These are phyloP conservation scores for Cyberlindnera xylosilytica DNA, from an alignment of 805 yeast species.

Conservation along the genomic window DNA sequence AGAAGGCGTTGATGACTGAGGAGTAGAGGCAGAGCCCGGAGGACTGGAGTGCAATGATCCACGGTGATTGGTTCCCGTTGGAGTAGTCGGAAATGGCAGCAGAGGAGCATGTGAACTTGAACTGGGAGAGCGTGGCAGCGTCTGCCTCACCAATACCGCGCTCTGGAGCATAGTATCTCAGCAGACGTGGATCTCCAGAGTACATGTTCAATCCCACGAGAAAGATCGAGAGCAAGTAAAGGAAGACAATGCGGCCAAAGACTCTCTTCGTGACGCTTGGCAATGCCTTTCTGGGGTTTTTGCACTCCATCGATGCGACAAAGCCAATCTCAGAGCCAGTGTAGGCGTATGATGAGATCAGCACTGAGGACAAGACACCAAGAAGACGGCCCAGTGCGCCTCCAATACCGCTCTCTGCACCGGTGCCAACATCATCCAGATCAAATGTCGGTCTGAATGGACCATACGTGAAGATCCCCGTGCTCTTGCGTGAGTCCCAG, in stretches of 20 bases:
- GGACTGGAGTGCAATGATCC: slow-evolving; percentile 54
- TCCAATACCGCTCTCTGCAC: slow-evolving; percentile 52
- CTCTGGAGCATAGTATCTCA: slow-evolving; percentile 43
- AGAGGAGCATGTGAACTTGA: slow-evolving; percentile 9
- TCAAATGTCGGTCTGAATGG: slow-evolving; percentile 73
- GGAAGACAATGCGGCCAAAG: slow-evolving; percentile 63
- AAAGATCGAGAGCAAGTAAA: slow-evolving; percentile 65
- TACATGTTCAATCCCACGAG: slow-evolving; percentile 70
- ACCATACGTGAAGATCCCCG: slow-evolving; percentile 53
- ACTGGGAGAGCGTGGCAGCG: background rate
- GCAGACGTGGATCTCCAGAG: slow-evolving; percentile 71
- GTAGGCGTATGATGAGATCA: slow-evolving; percentile 70
- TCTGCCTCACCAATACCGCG: slow-evolving; percentile 12
- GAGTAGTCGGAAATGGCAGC: slow-evolving; percentile 6
- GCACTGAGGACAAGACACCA: slow-evolving; percentile 56
- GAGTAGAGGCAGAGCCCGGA: slow-evolving; percentile 50
- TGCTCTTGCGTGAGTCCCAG: slow-evolving; percentile 59
- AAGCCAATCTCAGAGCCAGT: slow-evolving; percentile 82
- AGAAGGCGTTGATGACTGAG: slow-evolving; percentile 44
- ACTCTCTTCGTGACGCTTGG: slow-evolving; percentile 77
- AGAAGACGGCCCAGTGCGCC: slow-evolving; percentile 61
- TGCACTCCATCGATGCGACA: slow-evolving; percentile 83
- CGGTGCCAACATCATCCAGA: slow-evolving; percentile 55
- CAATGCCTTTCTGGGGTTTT: slow-evolving; percentile 71
- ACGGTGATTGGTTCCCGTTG: slow-evolving; percentile 49